phyloP scores from a whole-genome alignment of 352 stramenopile species.

The Aphanomyces stellatus region DNA sequence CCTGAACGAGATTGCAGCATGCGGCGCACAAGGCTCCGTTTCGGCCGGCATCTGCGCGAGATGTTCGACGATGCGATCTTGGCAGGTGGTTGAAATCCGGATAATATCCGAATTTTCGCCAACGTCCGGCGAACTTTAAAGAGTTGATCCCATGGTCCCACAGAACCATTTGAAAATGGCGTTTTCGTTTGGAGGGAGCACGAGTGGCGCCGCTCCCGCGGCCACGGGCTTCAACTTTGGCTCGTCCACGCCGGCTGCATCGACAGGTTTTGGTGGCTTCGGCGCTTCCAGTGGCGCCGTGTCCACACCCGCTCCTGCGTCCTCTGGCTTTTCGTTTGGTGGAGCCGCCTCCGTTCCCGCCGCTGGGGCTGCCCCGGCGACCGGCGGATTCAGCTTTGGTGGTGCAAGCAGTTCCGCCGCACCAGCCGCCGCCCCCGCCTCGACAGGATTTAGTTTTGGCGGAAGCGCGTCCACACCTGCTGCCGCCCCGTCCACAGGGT shows the following conservation, averaged over 20 bases:
- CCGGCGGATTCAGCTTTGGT: constrained; percentile 26
- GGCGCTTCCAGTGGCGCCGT: constrained; percentile 1
- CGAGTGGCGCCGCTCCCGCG: neutral
- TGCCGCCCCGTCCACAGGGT: no score
- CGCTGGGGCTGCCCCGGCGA: no score
- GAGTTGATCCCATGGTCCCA: neutral
- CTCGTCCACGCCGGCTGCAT: neutral
- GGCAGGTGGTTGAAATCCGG: no score
- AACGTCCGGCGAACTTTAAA: neutral
- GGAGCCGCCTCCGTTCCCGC: no score
- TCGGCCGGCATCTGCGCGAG: no score
- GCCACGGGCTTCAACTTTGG: constrained; percentile 23
- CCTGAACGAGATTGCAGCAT: neutral
- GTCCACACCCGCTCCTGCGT: constrained; percentile 11
- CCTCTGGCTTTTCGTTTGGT: constrained; percentile 25
- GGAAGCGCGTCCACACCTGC: neutral
- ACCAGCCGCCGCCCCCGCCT: neutral
- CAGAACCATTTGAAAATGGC: constrained; percentile 14
- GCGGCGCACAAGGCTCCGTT: no score
- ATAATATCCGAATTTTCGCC: neutral
- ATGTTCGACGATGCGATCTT: no score
- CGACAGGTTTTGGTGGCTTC: constrained; percentile 24
- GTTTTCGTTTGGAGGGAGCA: constrained; percentile 19
- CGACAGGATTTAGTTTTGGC: constrained; percentile 17
- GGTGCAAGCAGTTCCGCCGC: no score